Evolutionary conservation across 176 grass and related monocot genomes (phyloP), one percentile per base, ranked within the genome.

Genomic region (Aegilops sharonensis): DNA sequence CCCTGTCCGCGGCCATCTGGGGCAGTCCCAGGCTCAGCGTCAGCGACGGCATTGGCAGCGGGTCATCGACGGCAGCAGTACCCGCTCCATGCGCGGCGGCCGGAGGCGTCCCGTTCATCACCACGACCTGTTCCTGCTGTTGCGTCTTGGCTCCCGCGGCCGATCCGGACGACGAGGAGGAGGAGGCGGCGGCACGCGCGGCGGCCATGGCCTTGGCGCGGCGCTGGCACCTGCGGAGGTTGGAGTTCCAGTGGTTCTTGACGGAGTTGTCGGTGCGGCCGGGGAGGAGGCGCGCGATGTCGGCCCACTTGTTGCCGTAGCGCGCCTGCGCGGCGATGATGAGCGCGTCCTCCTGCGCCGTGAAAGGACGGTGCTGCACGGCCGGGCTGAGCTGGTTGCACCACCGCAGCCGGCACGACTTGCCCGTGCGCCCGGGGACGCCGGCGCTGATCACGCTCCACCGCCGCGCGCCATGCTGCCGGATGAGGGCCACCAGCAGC

Each of bases 161-260:
- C 7, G 24, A 54, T 54, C 50, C 15, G 2, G 42, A 52, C 6
- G 14, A 50, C 0, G 72, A 71, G 1, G 31, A 43, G 30, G 30
- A 11, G 4, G 6, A 24, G 1, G 37, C 20, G 18, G 13, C 27
- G 29, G 37, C 70, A 4, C 72, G 72, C 14, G 42, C 47, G 15
- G 27, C 73, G 0, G 73, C 73, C 27, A 32, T 21, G 45, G 45
- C 47, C 2, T 9, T 77, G 47, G 73, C 73, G 47, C 73, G 73
- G 45, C 73, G 47, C 27, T 77, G 62, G 27, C 45, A 61, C 74
- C 62, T 82, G n/a, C 84, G 86, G 13, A 94, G 86, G 52, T 90
- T 94, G 59, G 89, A 89, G 76, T 94, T 94, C 92, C 92, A 94
- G 77, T 94, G 92, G 77, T 94, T 94, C 89, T 94, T 94, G 84